Evolutionary conservation across 176 grass and related monocot genomes (phyloP).

Genomic region (Oryza glaberrima): DNA sequence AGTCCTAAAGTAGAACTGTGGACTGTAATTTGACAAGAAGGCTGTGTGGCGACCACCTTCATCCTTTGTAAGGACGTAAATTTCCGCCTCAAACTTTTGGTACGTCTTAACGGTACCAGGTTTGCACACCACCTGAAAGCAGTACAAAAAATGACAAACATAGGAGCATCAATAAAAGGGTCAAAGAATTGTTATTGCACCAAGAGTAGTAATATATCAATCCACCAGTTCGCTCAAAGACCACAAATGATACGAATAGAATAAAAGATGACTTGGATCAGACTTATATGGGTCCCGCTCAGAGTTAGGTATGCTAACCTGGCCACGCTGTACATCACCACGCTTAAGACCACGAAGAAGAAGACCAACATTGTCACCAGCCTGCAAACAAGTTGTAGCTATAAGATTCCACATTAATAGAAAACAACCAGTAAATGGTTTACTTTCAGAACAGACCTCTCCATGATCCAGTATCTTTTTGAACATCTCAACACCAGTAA

Average conservation of each 20-base stretch:
- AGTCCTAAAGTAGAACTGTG: constrained; percentile 97
- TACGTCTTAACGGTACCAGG: constrained; percentile 83
- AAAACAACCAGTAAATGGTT: not conserved
- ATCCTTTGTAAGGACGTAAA: constrained; percentile 91
- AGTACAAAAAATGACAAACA: not conserved
- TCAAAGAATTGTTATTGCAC: not conserved
- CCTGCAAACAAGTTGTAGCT: constrained; percentile 44
- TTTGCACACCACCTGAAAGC: constrained; percentile 81
- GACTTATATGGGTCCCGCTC: not conserved
- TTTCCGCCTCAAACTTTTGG: constrained; percentile 87
- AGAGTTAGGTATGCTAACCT: constrained; percentile 53
- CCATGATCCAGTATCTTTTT: constrained; percentile 98
- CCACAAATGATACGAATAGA: not conserved
- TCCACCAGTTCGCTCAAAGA: not conserved
- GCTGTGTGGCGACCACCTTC: constrained; percentile 93
- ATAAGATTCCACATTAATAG: not conserved
- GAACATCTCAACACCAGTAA: constrained; percentile 99
- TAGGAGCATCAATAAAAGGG: not conserved
- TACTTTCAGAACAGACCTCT: constrained; percentile 55
- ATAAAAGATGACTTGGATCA: not conserved
- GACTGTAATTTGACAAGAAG: constrained; percentile 86
- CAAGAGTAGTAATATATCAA: not conserved
- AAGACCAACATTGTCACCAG: constrained; percentile 97
- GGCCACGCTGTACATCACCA: constrained; percentile 88
- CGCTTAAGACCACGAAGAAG: constrained; percentile 94